phyloP scores from a whole-genome alignment of 208 protist genomes.

The Angomonas deanei region DNA sequence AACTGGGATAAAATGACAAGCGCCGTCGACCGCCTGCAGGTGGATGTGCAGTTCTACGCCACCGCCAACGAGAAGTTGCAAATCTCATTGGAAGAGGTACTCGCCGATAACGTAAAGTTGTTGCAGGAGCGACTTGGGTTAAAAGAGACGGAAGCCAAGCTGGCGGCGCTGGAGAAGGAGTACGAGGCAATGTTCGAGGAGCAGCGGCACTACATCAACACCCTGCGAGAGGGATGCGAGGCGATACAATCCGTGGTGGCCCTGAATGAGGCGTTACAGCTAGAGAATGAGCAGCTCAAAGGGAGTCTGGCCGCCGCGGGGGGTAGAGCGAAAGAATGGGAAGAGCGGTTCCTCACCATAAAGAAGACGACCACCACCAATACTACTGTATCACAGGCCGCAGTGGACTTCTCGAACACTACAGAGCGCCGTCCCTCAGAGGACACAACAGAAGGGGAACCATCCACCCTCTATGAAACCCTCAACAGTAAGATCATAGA shows the following conservation, averaged over 20 bases:
- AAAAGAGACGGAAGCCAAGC: constrained; percentile 11
- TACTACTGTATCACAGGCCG: no score
- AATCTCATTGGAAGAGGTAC: background rate
- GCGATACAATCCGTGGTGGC: constrained; percentile 8
- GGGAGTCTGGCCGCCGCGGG: constrained; percentile 14
- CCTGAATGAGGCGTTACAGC: constrained; percentile 6
- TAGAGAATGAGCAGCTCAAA: constrained; percentile 19
- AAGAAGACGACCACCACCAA: no score
- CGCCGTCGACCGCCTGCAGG: constrained; percentile 18
- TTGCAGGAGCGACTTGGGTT: constrained; percentile 10
- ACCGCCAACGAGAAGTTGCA: constrained; percentile 12
- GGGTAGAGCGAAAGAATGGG: background rate
- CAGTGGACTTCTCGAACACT: no score
- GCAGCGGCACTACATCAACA: constrained; percentile 4
- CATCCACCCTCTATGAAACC: background rate
- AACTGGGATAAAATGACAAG: constrained; percentile 19
- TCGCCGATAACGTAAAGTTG: constrained; percentile 5
- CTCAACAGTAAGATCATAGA: constrained; percentile 63
- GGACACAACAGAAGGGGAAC: background rate
- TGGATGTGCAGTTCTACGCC: constrained; percentile 16
- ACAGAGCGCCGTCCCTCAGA: no score
- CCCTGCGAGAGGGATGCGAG: background rate
- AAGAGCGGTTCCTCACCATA: no score
- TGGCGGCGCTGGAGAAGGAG: constrained; percentile 17
- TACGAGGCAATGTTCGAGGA: background rate